Evolutionary conservation across 257 asterid genomes (phyloP).

Genomic region (Fraxinus anomala): DNA sequence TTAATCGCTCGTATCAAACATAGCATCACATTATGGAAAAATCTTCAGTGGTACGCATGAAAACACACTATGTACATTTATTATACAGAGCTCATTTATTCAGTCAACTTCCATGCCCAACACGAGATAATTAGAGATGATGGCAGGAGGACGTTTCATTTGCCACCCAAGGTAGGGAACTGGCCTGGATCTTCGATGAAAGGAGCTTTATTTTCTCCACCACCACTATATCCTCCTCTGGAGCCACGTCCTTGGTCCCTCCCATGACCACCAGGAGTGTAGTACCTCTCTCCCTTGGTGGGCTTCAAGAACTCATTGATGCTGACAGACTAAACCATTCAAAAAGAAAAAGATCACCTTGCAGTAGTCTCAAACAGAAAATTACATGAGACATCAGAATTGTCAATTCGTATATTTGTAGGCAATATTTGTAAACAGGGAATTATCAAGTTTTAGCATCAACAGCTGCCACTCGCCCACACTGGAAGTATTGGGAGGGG

Average conservation of each 20-base stretch:
- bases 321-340: constrained; percentile 63
- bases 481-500: not conserved
- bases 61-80: constrained; percentile 38
- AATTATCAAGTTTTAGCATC: not conserved
- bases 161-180: constrained; percentile 77
- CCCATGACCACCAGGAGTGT: constrained; percentile 58
- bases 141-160: constrained; percentile 42
- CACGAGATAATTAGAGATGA: constrained; percentile 5
- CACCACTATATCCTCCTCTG: constrained; percentile 52
- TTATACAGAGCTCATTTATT: constrained; percentile 38
- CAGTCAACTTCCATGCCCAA: constrained; percentile 31
- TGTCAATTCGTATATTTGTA: not conserved
- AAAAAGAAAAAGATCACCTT: not conserved
- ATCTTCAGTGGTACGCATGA: constrained; percentile 27
- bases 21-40: constrained; percentile 13
- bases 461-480: too few species aligned
- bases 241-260: constrained; percentile 65
- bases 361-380: not conserved
- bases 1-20: not conserved
- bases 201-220: constrained; percentile 49
- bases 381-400: not conserved
- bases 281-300: constrained; percentile 64
- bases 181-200: constrained; percentile 66
- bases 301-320: constrained; percentile 89
- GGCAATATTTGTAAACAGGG: not conserved